Evolutionary conservation across 768 basidiomycete species (phyloP), one percentile per base, ranked within the genome.

Genomic region (Albatrellus ellisii): DNA sequence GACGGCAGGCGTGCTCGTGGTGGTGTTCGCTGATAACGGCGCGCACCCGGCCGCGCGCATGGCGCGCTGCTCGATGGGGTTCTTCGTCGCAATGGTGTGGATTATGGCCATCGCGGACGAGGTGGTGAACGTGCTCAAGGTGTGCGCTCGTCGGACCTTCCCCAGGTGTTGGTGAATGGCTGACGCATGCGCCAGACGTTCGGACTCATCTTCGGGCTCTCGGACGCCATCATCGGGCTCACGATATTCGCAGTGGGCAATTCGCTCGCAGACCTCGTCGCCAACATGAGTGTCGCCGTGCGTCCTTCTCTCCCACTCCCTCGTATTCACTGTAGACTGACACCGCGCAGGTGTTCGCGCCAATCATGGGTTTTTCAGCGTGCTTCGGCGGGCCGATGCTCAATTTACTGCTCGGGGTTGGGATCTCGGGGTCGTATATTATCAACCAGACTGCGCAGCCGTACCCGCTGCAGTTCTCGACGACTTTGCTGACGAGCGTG

Each of bases 61-160:
- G 61, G 68, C 72, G 8, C 72, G 91, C 8, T 94, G 89, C 54
- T 81, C 78, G 18, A 79, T 92, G 69, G 94, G 95, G 0, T 99
- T 99, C 62, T 57, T 79, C 17, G 81, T 94, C 21, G 71, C 90
- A 2, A 75, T 97, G 46, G 79, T 97, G 6, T 99, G 95, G 94
- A 97, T 99, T 52, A 92, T 97, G 77, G 90, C 85, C 5, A 91
- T 98, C 36, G 91, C 92, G 1, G 91, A 95, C 56, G 92, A 97
- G 57, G 90, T 94, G 2, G 90, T 98, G 24, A 73, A 82, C 36
- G 79, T 97, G 9, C 70, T 98, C 8, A 79, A 83, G 66, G 92
- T 92, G 34, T 44, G 49, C n/a, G 17, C 7, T 26, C 15, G 17
- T 5, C 17, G 28, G 9, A 25, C 24, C 18, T 35, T 29, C n/a